Evolutionary conservation across 2,329 filamentous ascomycete species (phyloP).

Genomic region (Monosporascus cannonballus): DNA sequence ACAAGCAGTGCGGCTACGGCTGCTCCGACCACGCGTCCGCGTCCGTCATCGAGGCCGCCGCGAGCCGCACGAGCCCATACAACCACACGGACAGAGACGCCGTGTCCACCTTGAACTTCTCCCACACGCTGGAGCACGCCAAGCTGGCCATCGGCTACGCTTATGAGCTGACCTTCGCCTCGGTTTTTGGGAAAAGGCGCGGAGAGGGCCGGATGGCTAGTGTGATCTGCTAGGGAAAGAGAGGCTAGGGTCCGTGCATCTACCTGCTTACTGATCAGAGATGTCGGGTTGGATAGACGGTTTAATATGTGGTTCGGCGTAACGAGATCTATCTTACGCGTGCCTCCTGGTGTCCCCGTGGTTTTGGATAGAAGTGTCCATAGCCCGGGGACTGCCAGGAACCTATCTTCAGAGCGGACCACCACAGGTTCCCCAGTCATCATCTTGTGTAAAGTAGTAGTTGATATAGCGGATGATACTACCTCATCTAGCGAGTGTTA

Average conservation of each 20-base stretch:
- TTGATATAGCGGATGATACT: too few species aligned
- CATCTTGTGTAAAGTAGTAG: too few species aligned
- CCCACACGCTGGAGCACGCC: constrained; percentile 61
- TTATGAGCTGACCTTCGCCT: constrained; percentile 37
- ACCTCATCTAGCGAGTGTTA: too few species aligned
- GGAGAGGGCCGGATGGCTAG: not conserved
- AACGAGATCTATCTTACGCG: too few species aligned
- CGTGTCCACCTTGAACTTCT: constrained; percentile 61
- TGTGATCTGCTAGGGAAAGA: too few species aligned
- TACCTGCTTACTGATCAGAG: not conserved
- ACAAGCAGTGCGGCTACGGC: constrained; percentile 47
- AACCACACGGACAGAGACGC: constrained; percentile 71
- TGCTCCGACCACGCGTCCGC: constrained; percentile 66
- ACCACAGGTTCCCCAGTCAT: too few species aligned
- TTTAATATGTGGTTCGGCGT: too few species aligned
- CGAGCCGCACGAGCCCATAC: constrained; percentile 57
- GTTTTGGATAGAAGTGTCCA: too few species aligned
- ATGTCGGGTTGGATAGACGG: too few species aligned
- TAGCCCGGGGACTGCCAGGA: too few species aligned
- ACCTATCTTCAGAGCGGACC: too few species aligned
- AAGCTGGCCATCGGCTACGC: constrained; percentile 40
- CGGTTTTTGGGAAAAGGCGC: not conserved
- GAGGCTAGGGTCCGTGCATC: not conserved
- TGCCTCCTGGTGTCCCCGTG: too few species aligned
- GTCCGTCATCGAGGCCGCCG: constrained; percentile 57